These are phyloP conservation scores for Capronia americana DNA, from an alignment of 2,329 filamentous ascomycete species.

Conservation along the genomic window DNA sequence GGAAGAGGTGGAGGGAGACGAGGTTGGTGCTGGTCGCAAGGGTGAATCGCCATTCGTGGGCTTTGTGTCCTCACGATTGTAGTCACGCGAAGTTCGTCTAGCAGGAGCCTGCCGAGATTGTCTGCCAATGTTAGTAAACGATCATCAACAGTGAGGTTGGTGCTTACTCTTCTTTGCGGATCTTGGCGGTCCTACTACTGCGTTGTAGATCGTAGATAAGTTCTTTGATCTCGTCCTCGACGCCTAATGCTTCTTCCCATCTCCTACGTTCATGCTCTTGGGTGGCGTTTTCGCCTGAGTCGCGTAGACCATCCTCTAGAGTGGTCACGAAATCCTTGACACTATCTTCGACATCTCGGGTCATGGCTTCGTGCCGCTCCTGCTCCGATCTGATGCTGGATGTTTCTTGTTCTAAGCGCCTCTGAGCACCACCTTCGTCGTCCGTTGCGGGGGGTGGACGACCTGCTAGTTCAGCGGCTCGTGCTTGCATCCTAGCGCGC, in stretches of 20 bases:
- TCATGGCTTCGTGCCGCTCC: slow-evolving; percentile 96
- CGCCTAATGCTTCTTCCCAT: slow-evolving; percentile 95
- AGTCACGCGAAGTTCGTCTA: slow-evolving; percentile 59
- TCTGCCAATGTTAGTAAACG: slow-evolving; percentile 23
- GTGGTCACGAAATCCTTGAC: slow-evolving; percentile 85
- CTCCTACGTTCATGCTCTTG: slow-evolving; percentile 89
- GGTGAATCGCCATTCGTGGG: slow-evolving; percentile 52
- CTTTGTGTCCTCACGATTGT: slow-evolving; percentile 58
- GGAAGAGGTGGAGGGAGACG: slow-evolving; percentile 63
- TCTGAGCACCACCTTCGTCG: slow-evolving; percentile 78
- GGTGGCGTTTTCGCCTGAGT: slow-evolving; percentile 74
- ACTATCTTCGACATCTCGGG: slow-evolving; percentile 93
- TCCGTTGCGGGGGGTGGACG: slow-evolving; percentile 74
- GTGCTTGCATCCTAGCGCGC: slow-evolving; percentile 98
- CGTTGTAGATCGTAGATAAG: slow-evolving; percentile 97
- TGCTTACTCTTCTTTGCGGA: slow-evolving; percentile 67
- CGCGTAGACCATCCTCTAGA: slow-evolving; percentile 86
- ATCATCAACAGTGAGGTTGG: slow-evolving; percentile 4
- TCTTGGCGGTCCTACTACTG: slow-evolving; percentile 75
- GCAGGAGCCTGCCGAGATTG: slow-evolving; percentile 59
- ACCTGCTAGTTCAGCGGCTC: slow-evolving; percentile 88
- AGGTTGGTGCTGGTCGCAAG: slow-evolving; percentile 52
- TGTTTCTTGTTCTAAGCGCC: slow-evolving; percentile 87
- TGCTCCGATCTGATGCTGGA: slow-evolving; percentile 80
- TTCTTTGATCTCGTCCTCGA: slow-evolving; percentile 95